Percentiles rank a stretch among this genome's conserved stretches.
phyloP scores from a whole-genome alignment of 768 basidiomycete species.

The Leccinum barrowsii region DNA sequence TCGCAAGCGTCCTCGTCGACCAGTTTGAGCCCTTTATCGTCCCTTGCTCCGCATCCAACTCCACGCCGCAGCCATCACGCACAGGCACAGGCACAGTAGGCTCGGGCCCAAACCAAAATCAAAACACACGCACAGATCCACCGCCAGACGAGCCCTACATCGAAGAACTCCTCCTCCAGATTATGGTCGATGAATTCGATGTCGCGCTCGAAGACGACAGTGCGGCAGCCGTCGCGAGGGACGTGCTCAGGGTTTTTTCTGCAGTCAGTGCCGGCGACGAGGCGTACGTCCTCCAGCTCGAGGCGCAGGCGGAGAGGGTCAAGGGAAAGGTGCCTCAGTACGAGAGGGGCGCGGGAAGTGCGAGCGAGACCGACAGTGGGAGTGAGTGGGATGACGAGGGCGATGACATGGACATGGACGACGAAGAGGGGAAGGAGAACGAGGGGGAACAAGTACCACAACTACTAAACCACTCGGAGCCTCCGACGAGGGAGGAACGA shows the following conservation, averaged over 20 bases:
- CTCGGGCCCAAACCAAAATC: neutral
- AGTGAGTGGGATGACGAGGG: slow-evolving; percentile 44
- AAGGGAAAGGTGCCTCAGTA: slow-evolving; percentile 54
- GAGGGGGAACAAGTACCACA: slow-evolving; percentile 55
- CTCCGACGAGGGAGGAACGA: slow-evolving; percentile 45
- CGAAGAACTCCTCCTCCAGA: slow-evolving; percentile 76
- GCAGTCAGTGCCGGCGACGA: slow-evolving; percentile 44
- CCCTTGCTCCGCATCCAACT: slow-evolving; percentile 4
- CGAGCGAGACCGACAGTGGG: slow-evolving; percentile 38
- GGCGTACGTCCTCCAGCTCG: slow-evolving; percentile 55
- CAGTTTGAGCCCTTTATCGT: slow-evolving; percentile 59
- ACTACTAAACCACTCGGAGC: slow-evolving; percentile 43
- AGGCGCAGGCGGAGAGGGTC: slow-evolving; percentile 56
- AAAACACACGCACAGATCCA: neutral
- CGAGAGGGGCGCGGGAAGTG: slow-evolving; percentile 37
- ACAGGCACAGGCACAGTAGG: neutral
- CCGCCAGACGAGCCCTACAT: slow-evolving; percentile 69
- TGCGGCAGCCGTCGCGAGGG: slow-evolving; percentile 65
- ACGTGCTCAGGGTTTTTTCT: slow-evolving; percentile 69
- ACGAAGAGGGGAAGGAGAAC: slow-evolving; percentile 32
- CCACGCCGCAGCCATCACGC: neutral
- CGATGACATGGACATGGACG: slow-evolving; percentile 6
- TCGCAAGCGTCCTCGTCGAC: slow-evolving; percentile 78
- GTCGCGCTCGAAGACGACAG: slow-evolving; percentile 82
- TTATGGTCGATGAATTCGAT: slow-evolving; percentile 88